Conservation (phyloP, 2,329 filamentous ascomycete genomes). For the Cercospora canescens region DNA sequence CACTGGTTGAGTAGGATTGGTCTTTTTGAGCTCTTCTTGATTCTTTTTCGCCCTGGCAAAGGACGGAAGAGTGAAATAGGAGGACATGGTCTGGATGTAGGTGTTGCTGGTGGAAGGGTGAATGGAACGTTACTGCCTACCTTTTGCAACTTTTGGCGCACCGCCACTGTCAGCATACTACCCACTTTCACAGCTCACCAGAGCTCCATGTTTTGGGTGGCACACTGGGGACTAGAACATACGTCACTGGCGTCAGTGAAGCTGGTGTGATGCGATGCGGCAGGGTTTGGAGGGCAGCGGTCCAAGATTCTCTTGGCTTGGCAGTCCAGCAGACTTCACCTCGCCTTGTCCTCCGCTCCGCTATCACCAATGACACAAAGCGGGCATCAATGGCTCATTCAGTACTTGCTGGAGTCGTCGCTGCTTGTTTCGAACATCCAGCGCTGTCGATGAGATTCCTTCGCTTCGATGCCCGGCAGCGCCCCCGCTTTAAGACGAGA, state of each 20-base stretch:
- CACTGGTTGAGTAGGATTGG: conserved; percentile 44
- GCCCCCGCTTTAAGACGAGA: not conserved
- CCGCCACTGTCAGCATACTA: conserved; percentile 19
- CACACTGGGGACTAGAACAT: conserved; percentile 6
- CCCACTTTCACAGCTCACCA: conserved; percentile 5
- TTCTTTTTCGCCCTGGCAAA: conserved; percentile 40
- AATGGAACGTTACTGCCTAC: conserved; percentile 16
- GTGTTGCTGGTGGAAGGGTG: not conserved
- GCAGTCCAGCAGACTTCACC: conserved; percentile 8
- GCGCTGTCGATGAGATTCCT: not conserved
- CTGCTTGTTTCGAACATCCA: not conserved
- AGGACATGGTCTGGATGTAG: conserved; percentile 17
- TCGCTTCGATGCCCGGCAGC: not conserved
- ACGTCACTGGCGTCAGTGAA: conserved; percentile 18
- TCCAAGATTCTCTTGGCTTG: conserved; percentile 5
- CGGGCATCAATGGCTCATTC: not conserved
- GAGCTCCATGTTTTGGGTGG: conserved; percentile 10
- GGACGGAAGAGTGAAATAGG: conserved; percentile 37
- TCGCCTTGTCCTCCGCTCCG: not conserved
- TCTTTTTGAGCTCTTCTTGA: conserved; percentile 37
- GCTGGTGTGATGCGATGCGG: conserved; percentile 14
- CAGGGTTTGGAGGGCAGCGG: conserved; percentile 4
- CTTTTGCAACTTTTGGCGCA: conserved; percentile 3
- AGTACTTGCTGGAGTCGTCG: not conserved
- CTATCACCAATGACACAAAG: not conserved